Evolutionary conservation across 441 rosid genomes (phyloP).

Genomic region (Eutrema salsugineum): DNA sequence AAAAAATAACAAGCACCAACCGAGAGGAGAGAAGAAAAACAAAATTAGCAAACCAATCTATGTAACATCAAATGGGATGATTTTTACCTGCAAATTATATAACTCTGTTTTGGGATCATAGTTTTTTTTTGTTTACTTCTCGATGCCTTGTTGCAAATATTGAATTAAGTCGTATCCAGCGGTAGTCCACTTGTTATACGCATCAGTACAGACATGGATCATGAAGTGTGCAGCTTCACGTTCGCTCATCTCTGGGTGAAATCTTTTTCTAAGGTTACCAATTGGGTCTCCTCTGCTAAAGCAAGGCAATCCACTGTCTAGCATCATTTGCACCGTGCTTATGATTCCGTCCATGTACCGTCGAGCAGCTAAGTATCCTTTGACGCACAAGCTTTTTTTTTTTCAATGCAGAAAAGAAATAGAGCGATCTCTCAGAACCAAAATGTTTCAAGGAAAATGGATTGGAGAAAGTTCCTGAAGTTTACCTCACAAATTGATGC

Average conservation of each 20-base stretch:
- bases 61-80: background rate
- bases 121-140: constrained; percentile 43
- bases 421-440: background rate
- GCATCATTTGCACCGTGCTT: constrained; percentile 82
- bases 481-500: constrained; percentile 77
- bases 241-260: constrained; percentile 95
- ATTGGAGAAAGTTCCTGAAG: background rate
- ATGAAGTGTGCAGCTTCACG: constrained; percentile 97
- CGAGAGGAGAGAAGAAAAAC: background rate
- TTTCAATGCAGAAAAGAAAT: background rate
- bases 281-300: constrained; percentile 97
- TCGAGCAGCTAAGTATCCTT: constrained; percentile 90
- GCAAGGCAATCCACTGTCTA: constrained; percentile 95
- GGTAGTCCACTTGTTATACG: constrained; percentile 97
- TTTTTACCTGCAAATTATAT: constrained; percentile 14
- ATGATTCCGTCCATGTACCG: constrained; percentile 95
- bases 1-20: background rate
- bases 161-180: constrained; percentile 98
- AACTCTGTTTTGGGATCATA: background rate
- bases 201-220: constrained; percentile 85
- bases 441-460: background rate
- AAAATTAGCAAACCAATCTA: background rate
- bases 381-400: constrained; percentile 72
- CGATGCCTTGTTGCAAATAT: constrained; percentile 95
- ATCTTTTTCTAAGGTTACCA: constrained; percentile 89